Conservation (phyloP, 139 green algal genomes). For the Chlamydomonas sphaeroides region DNA sequence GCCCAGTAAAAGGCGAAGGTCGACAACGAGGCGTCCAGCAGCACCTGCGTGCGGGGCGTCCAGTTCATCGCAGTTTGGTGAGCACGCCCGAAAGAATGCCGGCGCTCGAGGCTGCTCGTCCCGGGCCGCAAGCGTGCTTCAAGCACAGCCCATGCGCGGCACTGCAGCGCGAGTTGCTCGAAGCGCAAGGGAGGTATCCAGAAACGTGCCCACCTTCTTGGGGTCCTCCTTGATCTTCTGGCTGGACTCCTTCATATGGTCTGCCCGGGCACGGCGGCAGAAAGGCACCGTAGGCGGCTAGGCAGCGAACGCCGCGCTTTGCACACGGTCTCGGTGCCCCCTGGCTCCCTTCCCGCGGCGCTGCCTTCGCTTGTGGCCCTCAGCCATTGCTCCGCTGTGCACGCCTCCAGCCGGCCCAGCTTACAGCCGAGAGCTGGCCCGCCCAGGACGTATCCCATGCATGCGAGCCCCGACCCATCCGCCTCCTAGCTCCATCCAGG, state of each 20-base stretch:
- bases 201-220: background rate
- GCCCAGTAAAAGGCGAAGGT: conserved; percentile 57
- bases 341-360: too few species aligned
- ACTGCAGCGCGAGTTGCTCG: too few species aligned
- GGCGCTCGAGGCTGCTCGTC: too few species aligned
- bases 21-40: conserved; percentile 47
- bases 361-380: background rate
- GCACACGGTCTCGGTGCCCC: too few species aligned
- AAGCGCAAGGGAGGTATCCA: too few species aligned
- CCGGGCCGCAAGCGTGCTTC: too few species aligned
- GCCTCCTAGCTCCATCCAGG: background rate
- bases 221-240: background rate
- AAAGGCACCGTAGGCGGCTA: background rate
- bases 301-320: background rate
- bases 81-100: too few species aligned
- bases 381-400: too few species aligned
- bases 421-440: too few species aligned
- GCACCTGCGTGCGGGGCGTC: conserved; percentile 18
- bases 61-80: background rate
- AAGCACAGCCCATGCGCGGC: too few species aligned
- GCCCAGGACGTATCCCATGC: too few species aligned
- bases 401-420: background rate
- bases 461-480: conserved; percentile 11
- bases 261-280: background rate
- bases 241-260: conserved; percentile 2